These are phyloP conservation scores for Sporothrix phasma DNA, from an alignment of 2,329 filamentous ascomycete genomes.

Conservation along the genomic window DNA sequence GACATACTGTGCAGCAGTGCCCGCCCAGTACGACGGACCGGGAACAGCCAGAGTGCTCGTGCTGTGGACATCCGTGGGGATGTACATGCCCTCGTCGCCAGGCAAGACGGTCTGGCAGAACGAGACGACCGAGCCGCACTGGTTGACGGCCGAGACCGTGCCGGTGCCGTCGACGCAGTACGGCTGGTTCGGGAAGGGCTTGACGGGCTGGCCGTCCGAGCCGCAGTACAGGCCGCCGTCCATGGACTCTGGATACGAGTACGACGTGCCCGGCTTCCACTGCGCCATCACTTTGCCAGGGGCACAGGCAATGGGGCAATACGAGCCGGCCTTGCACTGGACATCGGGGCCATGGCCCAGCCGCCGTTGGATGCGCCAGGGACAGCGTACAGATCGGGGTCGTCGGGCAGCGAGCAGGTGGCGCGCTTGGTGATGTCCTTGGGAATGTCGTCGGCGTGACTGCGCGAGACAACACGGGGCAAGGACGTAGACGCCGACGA, in stretches of 20 bases:
- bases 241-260: conserved; percentile 62
- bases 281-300: conserved; percentile 67
- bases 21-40: conserved; percentile 57
- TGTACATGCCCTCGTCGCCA: conserved; percentile 73
- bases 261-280: conserved; percentile 63
- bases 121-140: conserved; percentile 50
- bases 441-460: conserved; percentile 24
- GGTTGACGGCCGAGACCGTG: conserved; percentile 55
- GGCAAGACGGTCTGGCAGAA: conserved; percentile 74
- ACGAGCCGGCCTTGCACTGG: conserved; percentile 54
- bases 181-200: conserved; percentile 57
- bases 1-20: conserved; percentile 64
- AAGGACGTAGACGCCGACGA: background rate
- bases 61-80: conserved; percentile 57
- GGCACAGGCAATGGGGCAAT: conserved; percentile 70
- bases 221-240: conserved; percentile 69
- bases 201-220: conserved; percentile 51
- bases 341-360: conserved; percentile 75
- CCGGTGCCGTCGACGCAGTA: conserved; percentile 64
- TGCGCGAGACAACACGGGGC: conserved; percentile 11
- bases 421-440: conserved; percentile 37
- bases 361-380: conserved; percentile 60
- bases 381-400: conserved; percentile 57
- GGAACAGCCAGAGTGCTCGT: conserved; percentile 59
- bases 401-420: conserved; percentile 55